Percentiles rank a stretch among this genome's conserved stretches.
phyloP scores from a whole-genome alignment of 805 yeast genomes.

The Barnettozyma vustinii region DNA sequence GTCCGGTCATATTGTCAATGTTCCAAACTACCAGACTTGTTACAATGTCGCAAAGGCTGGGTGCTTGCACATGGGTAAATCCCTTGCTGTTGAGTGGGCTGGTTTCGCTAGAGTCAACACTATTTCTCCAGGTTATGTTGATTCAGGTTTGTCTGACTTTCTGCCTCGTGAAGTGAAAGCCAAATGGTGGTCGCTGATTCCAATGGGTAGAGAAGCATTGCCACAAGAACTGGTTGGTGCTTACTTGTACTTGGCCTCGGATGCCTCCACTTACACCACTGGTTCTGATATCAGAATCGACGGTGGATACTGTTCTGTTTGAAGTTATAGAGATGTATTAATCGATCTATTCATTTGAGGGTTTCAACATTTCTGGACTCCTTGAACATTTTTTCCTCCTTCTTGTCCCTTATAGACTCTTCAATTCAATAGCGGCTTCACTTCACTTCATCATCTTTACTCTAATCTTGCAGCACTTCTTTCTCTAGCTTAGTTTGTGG shows the following conservation, averaged over 20 bases:
- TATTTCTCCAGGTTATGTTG: slow-evolving; percentile 82
- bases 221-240: slow-evolving; percentile 78
- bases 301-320: slow-evolving; percentile 53
- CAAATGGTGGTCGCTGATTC: slow-evolving; percentile 48
- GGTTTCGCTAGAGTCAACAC: slow-evolving; percentile 80
- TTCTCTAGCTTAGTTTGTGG: slow-evolving; percentile 5
- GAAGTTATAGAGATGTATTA: neutral
- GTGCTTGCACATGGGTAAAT: slow-evolving; percentile 17
- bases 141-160: slow-evolving; percentile 57
- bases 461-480: neutral
- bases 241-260: slow-evolving; percentile 71
- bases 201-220: slow-evolving; percentile 70
- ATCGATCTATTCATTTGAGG: neutral
- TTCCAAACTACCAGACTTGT: slow-evolving; percentile 82
- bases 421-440: slow-evolving; percentile 1
- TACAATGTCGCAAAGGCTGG: slow-evolving; percentile 45
- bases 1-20: slow-evolving; percentile 83
- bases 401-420: neutral
- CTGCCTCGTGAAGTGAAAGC: slow-evolving; percentile 39
- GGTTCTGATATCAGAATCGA: slow-evolving; percentile 75
- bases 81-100: slow-evolving; percentile 69
- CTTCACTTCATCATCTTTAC: neutral
- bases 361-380: neutral
- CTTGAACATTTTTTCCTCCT: neutral
- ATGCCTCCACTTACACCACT: slow-evolving; percentile 74